Conservation (phyloP, 352 stramenopile genomes). For the Pythium pectinolyticum region DNA sequence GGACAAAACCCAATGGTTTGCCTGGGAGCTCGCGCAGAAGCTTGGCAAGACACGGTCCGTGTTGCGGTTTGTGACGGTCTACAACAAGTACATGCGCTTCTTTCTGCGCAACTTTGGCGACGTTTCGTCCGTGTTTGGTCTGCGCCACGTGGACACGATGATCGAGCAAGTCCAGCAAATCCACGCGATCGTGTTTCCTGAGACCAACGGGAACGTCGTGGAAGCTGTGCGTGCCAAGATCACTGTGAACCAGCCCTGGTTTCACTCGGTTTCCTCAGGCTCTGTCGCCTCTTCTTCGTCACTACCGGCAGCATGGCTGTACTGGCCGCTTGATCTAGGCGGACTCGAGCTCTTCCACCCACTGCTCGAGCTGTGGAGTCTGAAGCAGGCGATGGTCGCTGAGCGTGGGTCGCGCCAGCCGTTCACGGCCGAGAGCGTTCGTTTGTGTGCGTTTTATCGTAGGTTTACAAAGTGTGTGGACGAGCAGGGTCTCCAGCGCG, state of each 20-base stretch:
- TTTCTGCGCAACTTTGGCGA: slow-evolving; percentile 54
- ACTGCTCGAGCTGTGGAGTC: slow-evolving; percentile 26
- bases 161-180: slow-evolving; percentile 23
- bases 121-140: slow-evolving; percentile 18
- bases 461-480: not conserved
- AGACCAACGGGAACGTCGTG: slow-evolving; percentile 38
- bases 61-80: slow-evolving; percentile 47
- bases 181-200: slow-evolving; percentile 36
- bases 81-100: slow-evolving; percentile 64
- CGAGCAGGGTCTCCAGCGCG: not conserved
- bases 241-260: not conserved
- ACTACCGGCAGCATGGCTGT: slow-evolving; percentile 37
- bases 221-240: slow-evolving; percentile 28
- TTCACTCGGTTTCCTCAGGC: not conserved
- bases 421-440: not conserved
- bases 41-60: slow-evolving; percentile 31
- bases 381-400: not conserved
- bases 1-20: slow-evolving; percentile 38
- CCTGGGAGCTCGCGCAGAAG: slow-evolving; percentile 41
- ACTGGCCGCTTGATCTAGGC: slow-evolving; percentile 43
- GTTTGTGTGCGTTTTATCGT: not conserved
- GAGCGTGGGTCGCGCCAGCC: not conserved
- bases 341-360: slow-evolving; percentile 47
- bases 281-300: not conserved
- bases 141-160: slow-evolving; percentile 11